phyloP scores from a whole-genome alignment of 2,329 filamentous ascomycete genomes.

The Thelonectria olida region DNA sequence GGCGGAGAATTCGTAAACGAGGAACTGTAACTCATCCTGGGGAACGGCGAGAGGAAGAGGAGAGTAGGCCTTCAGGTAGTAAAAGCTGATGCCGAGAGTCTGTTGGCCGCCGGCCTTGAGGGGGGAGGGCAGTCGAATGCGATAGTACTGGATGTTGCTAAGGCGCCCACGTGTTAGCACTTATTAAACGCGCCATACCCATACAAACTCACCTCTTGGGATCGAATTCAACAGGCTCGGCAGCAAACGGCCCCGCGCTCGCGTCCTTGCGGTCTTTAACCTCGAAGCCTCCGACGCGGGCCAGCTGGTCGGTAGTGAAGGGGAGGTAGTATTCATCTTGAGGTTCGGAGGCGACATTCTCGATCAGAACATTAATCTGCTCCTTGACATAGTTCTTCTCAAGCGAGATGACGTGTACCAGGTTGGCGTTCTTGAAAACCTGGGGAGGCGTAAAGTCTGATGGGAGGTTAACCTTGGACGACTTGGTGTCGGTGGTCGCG shows the following conservation, averaged over 20 bases:
- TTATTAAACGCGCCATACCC: background rate
- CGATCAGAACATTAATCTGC: slow-evolving; percentile 90
- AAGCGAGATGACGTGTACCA: slow-evolving; percentile 88
- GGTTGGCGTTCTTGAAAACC: slow-evolving; percentile 92
- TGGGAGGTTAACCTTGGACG: slow-evolving; percentile 68
- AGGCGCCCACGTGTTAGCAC: slow-evolving; percentile 26
- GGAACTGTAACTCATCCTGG: slow-evolving; percentile 89
- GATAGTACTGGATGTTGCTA: slow-evolving; percentile 83
- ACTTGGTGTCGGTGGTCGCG: slow-evolving; percentile 52
- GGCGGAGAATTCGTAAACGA: slow-evolving; percentile 85
- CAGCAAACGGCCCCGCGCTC: slow-evolving; percentile 71
- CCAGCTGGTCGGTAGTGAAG: slow-evolving; percentile 80
- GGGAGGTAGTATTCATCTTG: slow-evolving; percentile 93
- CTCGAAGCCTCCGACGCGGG: slow-evolving; percentile 84
- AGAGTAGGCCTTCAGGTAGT: slow-evolving; percentile 78
- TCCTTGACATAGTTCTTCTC: slow-evolving; percentile 94
- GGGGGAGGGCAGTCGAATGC: slow-evolving; percentile 79
- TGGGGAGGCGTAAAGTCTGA: slow-evolving; percentile 83
- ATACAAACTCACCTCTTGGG: slow-evolving; percentile 59
- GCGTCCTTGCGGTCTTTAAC: slow-evolving; percentile 90
- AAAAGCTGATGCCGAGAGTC: slow-evolving; percentile 88
- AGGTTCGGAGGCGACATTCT: slow-evolving; percentile 82
- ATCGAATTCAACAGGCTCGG: slow-evolving; percentile 74
- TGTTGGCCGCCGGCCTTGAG: slow-evolving; percentile 81
- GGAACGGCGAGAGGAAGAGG: slow-evolving; percentile 84